Evolutionary conservation across 345 rosid species (phyloP), one percentile per base, ranked within the genome.

Genomic region (Corymbia maculata): DNA sequence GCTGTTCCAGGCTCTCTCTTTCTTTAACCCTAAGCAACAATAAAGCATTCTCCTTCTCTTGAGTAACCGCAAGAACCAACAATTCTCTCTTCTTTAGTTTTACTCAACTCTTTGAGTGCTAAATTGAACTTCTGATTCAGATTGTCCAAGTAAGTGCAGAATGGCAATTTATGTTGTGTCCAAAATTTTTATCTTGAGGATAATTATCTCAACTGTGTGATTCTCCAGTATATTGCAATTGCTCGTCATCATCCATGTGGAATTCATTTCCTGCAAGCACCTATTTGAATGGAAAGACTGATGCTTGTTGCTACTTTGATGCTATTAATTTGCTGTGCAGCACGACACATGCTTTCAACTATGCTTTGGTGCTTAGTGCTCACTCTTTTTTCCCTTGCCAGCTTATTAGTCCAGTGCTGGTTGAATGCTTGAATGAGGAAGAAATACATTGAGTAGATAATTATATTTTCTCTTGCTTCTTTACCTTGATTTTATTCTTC

Each of bases 1-100:
- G 88, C 86, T 93, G 94, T 90, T 93, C 92, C 88, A 85, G 90
- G 28, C 90, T 86, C 88, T 86, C 90, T 86, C 86, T 93, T 87
- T 95, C 96, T 86, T 90, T 92, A 87, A 90, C 94, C 91, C 92
- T 91, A 89, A 70, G 79, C 47, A 85, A 89, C 52, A 90, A 88
- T 88, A 92, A 79, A 88, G 87, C 66, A 59, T 92, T 90, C 47
- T 93, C 89, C 32, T 85, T 88, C 89, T 92, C 91, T 85, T 90
- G 89, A 64, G 42, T n/a, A 51, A 79, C 84, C 79, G 88, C 88
- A 85, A 86, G 88, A 85, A 95, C 92, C 89, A 66, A 89, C 80
- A 61, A 53, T 86, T 86, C 89, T 95, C 91, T 95, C 97, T 86
- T 92, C 93, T 87, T 86, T 89, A 68, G 55, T 89, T 89, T 93